These are phyloP conservation scores for Talaromyces stipitatus DNA, from an alignment of 495 filamentous ascomycete species.

Conservation along the genomic window DNA sequence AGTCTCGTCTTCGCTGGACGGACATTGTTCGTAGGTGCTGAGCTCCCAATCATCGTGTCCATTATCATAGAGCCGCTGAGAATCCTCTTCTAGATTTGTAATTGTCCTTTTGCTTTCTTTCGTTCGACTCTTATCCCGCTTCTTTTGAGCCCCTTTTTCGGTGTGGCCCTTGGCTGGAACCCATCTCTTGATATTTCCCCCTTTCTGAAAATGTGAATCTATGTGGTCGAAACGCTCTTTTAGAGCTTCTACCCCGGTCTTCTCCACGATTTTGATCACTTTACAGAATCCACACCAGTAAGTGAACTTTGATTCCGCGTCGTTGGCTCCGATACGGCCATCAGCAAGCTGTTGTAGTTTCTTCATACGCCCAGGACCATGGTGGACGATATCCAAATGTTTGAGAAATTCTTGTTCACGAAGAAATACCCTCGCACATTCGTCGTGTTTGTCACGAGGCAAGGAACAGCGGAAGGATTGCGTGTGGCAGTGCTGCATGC, in stretches of 20 bases:
- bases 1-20: not conserved
- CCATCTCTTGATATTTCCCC: constrained; percentile 44
- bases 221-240: constrained; percentile 85
- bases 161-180: constrained; percentile 14
- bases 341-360: constrained; percentile 37
- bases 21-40: not conserved
- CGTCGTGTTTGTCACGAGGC: constrained; percentile 7
- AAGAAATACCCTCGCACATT: constrained; percentile 55
- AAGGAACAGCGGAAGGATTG: constrained; percentile 71
- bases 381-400: constrained; percentile 51
- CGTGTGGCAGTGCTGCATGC: constrained; percentile 69
- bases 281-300: constrained; percentile 93
- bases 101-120: not conserved
- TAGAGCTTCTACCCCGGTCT: constrained; percentile 50
- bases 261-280: constrained; percentile 46
- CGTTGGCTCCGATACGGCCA: constrained; percentile 62
- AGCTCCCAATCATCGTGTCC: not conserved
- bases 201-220: constrained; percentile 61
- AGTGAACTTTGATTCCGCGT: constrained; percentile 34
- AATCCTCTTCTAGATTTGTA: not conserved
- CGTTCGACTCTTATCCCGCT: not conserved
- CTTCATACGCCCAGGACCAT: constrained; percentile 29
- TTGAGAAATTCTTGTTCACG: constrained; percentile 51
- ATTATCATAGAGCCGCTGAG: not conserved
- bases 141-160: not conserved